Conservation (phyloP, 805 yeast species). For the Kluyveromyces starmeri region DNA sequence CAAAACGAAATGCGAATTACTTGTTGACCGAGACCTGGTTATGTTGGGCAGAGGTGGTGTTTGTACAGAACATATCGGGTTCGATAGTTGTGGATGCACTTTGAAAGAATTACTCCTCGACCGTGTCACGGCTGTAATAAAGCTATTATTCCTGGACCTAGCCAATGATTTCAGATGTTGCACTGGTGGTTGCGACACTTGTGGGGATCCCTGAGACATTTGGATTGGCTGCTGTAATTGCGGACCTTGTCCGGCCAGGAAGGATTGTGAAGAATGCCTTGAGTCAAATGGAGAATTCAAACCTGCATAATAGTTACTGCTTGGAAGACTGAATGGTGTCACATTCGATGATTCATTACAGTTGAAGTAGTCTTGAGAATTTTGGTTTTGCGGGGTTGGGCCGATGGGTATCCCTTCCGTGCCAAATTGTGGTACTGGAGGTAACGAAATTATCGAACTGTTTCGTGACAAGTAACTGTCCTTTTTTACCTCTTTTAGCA, state of each 20-base stretch:
- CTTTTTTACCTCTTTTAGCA: conserved; percentile 26
- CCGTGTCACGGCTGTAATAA: conserved; percentile 12
- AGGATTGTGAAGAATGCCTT: conserved; percentile 1
- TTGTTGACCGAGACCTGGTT: conserved; percentile 16
- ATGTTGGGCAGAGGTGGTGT: conserved; percentile 8
- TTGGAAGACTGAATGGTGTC: background rate
- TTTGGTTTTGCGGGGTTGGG: conserved; percentile 3
- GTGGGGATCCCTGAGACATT: background rate
- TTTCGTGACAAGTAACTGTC: conserved; percentile 24
- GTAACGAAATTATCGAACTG: conserved; percentile 19
- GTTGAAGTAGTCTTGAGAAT: conserved; percentile 2
- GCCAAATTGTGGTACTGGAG: conserved; percentile 12
- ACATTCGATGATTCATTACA: background rate
- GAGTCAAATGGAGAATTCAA: conserved; percentile 4
- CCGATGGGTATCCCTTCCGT: conserved; percentile 1
- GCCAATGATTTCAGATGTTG: conserved; percentile 8
- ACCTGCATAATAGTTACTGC: background rate
- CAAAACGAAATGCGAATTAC: conserved; percentile 13
- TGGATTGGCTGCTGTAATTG: conserved; percentile 4
- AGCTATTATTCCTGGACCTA: conserved; percentile 11
- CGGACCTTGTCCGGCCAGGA: no score
- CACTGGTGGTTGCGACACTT: conserved; percentile 5
- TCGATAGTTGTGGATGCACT: conserved; percentile 7
- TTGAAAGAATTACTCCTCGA: conserved; percentile 21
- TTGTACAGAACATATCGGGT: conserved; percentile 2